Base-by-base conservation (phyloP, 2,329 filamentous ascomycete species). In the Aspergillus sp. region DNA sequence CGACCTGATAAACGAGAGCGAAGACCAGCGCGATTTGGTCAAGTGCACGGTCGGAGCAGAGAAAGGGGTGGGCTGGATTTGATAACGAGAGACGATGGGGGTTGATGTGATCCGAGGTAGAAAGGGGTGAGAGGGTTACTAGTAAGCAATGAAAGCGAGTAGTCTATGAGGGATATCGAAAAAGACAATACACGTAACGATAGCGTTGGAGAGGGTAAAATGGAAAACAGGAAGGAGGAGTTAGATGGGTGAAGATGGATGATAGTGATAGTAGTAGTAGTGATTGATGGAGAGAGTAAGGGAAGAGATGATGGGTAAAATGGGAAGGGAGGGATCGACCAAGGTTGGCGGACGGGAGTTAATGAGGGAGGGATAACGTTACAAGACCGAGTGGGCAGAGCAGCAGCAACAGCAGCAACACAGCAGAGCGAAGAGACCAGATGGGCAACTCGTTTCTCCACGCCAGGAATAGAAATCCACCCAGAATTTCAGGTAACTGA, bases 381-480 rank as follows among this genome's bases (percentile, higher is more conserved):
- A 43, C 43, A 55, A 52, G 28, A 48, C 49, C 53, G 21, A 38
- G 25, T 15, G 41, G 21, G n/a, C 54, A 48, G 21, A 32, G 25
- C 32, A n/a, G 47, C 23, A 39, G 36, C 50, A 49, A 41, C 19
- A 55, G 52, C 41, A 28, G 57, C 49, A 47, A 50, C 41, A 13
- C 41, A 45, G 41, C 41, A 43, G 39, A 63, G 45, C 51, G 45
- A 58, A 58, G 55, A 47, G 55, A 45, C 53, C 47, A 62, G 61
- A 62, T 59, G 57, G 55, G 58, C 54, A 62, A 58, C 41, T 36
- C 28, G 7, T 28, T 57, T 63, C 58, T 61, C 62, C 62, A 57
- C 56, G 50, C 62, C 65, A 63, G 60, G 62, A 68, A 68, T 67
- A 69, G 65, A 67, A 69, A 64, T 60, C 32, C 32, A 36, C 32